These are phyloP conservation scores for Diphasiastrum complanatum DNA, from an alignment of 83 land plant genomes.

Conservation along the genomic window DNA sequence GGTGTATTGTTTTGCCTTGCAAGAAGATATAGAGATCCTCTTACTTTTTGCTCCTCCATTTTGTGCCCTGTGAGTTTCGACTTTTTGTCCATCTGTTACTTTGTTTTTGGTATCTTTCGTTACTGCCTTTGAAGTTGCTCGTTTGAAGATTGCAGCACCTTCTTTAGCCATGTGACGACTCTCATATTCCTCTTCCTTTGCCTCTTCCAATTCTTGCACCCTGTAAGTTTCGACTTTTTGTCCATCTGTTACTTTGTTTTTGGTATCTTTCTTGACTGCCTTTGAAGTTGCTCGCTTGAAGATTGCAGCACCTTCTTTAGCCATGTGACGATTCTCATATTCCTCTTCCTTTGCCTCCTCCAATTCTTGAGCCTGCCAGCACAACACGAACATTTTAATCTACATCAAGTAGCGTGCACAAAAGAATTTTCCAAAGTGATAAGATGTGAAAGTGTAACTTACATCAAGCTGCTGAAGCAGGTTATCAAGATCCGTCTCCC, in stretches of 20 bases:
- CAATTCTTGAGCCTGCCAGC: constrained; percentile 56
- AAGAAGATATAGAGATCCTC: too few species aligned
- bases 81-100: too few species aligned
- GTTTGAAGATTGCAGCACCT: too few species aligned
- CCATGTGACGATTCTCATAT: constrained; percentile 33
- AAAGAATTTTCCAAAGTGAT: not conserved
- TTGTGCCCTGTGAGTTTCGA: too few species aligned
- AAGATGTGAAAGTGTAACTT: constrained; percentile 13
- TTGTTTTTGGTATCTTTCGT: too few species aligned
- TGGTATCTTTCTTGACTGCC: constrained; percentile 34
- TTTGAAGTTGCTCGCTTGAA: constrained; percentile 40
- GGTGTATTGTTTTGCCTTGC: too few species aligned
- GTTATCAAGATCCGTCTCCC: constrained; percentile 79
- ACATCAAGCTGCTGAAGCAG: constrained; percentile 59
- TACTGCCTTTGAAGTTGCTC: too few species aligned
- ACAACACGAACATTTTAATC: not conserved
- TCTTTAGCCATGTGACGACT: too few species aligned
- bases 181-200: too few species aligned
- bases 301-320: constrained; percentile 31
- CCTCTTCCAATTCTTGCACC: not conserved
- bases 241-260: constrained; percentile 16
- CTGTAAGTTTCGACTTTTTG: constrained; percentile 13
- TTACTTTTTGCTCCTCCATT: too few species aligned
- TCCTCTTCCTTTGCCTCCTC: constrained; percentile 55
- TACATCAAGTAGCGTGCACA: not conserved